Evolutionary conservation across 169 alveolate species (phyloP).

Genomic region (Plasmodium knowlesi): DNA sequence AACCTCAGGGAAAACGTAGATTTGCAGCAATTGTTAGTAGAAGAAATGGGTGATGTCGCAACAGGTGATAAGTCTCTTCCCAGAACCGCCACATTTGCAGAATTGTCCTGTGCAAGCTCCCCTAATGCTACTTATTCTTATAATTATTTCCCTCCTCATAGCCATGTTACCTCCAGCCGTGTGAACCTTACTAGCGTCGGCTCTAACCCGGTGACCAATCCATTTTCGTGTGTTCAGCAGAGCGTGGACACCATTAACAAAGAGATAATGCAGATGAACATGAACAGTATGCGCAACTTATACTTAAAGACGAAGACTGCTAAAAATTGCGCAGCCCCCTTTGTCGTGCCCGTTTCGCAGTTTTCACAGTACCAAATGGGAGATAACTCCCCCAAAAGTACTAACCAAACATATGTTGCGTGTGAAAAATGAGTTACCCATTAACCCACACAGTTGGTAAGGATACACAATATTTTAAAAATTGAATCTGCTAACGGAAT

Average conservation of each 20-base stretch:
- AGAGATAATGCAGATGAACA: conserved; percentile 18
- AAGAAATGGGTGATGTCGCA: background rate
- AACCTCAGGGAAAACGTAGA: conserved; percentile 23
- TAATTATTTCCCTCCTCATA: background rate
- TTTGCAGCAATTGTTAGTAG: conserved; percentile 5
- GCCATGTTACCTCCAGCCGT: background rate
- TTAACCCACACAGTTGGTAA: background rate
- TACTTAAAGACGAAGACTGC: conserved; percentile 2
- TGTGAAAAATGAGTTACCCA: background rate
- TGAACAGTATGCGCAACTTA: conserved; percentile 7
- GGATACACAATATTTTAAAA: background rate
- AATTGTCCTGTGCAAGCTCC: background rate
- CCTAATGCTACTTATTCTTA: background rate
- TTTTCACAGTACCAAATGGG: background rate
- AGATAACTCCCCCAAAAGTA: background rate
- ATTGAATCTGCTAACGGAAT: background rate
- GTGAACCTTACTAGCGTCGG: background rate
- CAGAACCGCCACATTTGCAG: background rate
- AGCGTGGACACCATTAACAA: conserved; percentile 22
- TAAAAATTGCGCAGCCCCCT: background rate
- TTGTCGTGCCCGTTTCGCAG: background rate
- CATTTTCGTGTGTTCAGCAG: conserved; percentile 10
- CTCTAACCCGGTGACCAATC: background rate
- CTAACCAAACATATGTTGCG: background rate
- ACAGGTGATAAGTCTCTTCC: background rate